Evolutionary conservation across 2,329 filamentous ascomycete genomes (phyloP).

Genomic region (Pseudocercospora fuligena): DNA sequence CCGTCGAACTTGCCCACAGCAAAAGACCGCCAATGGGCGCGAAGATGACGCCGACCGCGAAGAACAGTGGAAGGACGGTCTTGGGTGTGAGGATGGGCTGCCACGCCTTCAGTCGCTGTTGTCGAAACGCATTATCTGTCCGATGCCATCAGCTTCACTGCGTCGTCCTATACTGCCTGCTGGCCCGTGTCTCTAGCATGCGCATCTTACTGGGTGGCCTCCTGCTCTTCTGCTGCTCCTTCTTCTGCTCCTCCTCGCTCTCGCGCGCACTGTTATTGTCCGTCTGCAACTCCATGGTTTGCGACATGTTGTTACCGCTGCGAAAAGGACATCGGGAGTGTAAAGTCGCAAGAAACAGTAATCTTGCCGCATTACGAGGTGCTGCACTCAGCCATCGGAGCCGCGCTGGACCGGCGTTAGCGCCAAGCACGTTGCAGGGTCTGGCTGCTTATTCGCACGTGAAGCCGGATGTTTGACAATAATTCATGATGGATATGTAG

Average conservation of each 20-base stretch:
- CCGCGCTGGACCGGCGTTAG: background rate
- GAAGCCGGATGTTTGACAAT: background rate
- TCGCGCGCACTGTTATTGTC: conserved; percentile 52
- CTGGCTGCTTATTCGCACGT: background rate
- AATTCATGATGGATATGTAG: background rate
- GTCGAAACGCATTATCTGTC: conserved; percentile 91
- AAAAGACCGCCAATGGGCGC: conserved; percentile 88
- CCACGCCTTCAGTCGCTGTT: conserved; percentile 98
- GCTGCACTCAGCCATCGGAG: background rate
- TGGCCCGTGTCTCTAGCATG: background rate
- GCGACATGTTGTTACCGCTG: conserved; percentile 46
- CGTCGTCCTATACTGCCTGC: background rate
- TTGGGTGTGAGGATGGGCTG: conserved; percentile 96
- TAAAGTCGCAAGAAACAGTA: background rate
- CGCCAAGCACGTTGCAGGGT: background rate
- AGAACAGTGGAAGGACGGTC: conserved; percentile 89
- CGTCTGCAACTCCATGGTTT: conserved; percentile 44
- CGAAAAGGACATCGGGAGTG: conserved; percentile 10
- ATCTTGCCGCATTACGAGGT: background rate
- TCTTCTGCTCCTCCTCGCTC: conserved; percentile 55
- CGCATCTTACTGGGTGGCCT: conserved; percentile 77
- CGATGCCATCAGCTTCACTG: conserved; percentile 25
- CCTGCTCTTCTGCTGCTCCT: conserved; percentile 86
- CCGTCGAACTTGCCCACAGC: conserved; percentile 81
- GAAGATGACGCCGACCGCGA: conserved; percentile 87